Evolutionary conservation across 2,329 filamentous ascomycete species (phyloP), one percentile per base, ranked within the genome.

Genomic region (Fusarium praegraminearum): DNA sequence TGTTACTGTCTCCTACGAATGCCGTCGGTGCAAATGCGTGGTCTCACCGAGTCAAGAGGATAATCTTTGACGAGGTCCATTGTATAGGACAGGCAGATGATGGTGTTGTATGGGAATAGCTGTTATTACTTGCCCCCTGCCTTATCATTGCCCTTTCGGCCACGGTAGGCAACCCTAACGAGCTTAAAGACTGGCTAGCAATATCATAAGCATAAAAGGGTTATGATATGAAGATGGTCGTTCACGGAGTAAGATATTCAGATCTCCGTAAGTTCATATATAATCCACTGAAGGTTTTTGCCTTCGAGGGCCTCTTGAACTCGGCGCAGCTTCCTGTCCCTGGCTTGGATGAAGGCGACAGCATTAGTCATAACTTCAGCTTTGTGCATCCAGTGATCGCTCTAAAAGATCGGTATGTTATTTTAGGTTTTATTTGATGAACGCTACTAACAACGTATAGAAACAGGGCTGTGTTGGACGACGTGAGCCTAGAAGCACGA

Each of bases 31-130:
- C 70, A 2, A 80, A 72, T 30, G 78, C 83, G 1, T 95, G 91
- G 91, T 86, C 91, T 0, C 83, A 84, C 5, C 82, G 90, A 54
- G 85, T 94, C 16, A 91, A 88, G 72, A 85, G 91, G 50, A 93
- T 94, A 75, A 93, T 94, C 52, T 94, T 94, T 62, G 92, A 95
- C 73, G 92, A 95, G 79, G 89, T 94, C 3, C 92, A 95, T 76
- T 93, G 88, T 35, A 94, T 95, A 62, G 91, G 92, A 0, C 89
- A 94, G 75, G 86, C 89, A 0, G 90, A 93, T 10, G 91, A 94
- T 69, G 91, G 91, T 54, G 81, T 93, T 2, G 83, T 94, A 4
- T 95, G 91, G 91, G 91, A 95, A 73, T 91, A 94, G 74, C 82
- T 95, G 5, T 81, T 94, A 2, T 83, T 94, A 2, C 83, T 93